Percentiles rank a stretch among this genome's conserved stretches.
phyloP scores from a whole-genome alignment of 2,329 filamentous ascomycete genomes.

The Phaeomoniella chlamydospora region DNA sequence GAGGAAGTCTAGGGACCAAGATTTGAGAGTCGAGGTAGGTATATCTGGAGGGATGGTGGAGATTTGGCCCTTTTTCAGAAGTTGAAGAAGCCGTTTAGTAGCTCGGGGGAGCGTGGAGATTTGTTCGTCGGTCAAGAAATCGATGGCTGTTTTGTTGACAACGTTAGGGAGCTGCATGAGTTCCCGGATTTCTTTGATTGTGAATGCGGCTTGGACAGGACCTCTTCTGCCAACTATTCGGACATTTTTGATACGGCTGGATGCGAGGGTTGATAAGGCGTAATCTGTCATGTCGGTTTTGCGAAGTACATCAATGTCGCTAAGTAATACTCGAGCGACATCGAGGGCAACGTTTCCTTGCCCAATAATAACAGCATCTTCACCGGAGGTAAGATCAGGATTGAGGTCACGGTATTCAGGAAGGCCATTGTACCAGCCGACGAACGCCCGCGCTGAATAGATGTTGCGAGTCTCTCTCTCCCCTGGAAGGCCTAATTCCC shows the following conservation, averaged over 20 bases:
- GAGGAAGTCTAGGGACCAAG: constrained; percentile 77
- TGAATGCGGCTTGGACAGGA: constrained; percentile 84
- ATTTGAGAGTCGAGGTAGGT: constrained; percentile 38
- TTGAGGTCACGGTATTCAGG: constrained; percentile 61
- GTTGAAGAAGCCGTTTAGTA: constrained; percentile 62
- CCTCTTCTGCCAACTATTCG: constrained; percentile 81
- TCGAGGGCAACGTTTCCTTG: constrained; percentile 95
- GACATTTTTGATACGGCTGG: constrained; percentile 63
- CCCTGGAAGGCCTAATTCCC: constrained; percentile 62
- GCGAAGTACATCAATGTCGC: constrained; percentile 55
- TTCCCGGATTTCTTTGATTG: constrained; percentile 87
- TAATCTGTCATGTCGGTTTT: constrained; percentile 82
- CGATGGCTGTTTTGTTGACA: constrained; percentile 55
- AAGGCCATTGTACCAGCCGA: constrained; percentile 96
- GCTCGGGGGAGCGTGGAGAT: constrained; percentile 59
- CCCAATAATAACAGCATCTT: constrained; percentile 77
- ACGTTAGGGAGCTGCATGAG: constrained; percentile 63
- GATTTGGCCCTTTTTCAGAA: constrained; percentile 61
- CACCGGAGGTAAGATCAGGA: constrained; percentile 60
- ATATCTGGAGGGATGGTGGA: constrained; percentile 16
- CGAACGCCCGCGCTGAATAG: constrained; percentile 80
- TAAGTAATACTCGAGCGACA: constrained; percentile 75
- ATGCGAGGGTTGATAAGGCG: constrained; percentile 58
- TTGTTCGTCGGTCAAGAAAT: constrained; percentile 51
- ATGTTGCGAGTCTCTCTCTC: constrained; percentile 47